These are phyloP conservation scores for Piper longum DNA, from an alignment of 164 flowering plant genomes.

Conservation along the genomic window DNA sequence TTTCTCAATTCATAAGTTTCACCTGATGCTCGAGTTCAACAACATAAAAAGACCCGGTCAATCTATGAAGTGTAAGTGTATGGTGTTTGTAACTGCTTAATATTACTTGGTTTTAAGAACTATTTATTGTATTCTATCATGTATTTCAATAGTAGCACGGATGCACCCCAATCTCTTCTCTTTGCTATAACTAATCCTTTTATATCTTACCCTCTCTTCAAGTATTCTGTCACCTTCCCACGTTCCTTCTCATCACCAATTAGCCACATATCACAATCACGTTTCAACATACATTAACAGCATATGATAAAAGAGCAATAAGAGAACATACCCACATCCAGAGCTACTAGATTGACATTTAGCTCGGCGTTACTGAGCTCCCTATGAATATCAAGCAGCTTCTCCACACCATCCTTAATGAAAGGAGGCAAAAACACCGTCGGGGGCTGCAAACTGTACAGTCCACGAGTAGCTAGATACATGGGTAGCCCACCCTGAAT, in stretches of 20 bases:
- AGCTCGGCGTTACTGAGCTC: constrained; percentile 65
- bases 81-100: too few species aligned
- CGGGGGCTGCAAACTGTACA: constrained; percentile 84
- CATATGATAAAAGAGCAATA: not conserved
- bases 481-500: constrained; percentile 94
- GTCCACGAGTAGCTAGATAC: constrained; percentile 94
- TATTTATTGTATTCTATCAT: too few species aligned
- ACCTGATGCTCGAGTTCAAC: constrained; percentile 29
- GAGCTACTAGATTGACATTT: constrained; percentile 64
- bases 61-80: too few species aligned
- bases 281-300: too few species aligned
- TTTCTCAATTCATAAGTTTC: constrained; percentile 88
- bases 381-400: constrained; percentile 71
- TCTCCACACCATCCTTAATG: constrained; percentile 86
- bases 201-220: too few species aligned
- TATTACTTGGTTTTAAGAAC: too few species aligned
- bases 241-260: too few species aligned
- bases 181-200: too few species aligned
- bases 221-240: too few species aligned
- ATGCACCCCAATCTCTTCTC: too few species aligned
- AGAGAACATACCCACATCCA: constrained; percentile 63
- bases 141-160: too few species aligned
- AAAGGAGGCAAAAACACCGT: constrained; percentile 85
- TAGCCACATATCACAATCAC: too few species aligned
- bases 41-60: not conserved